Base-by-base conservation (phyloP, 192 early-diverging fungal genomes). In the Lobulomyces angularis region DNA sequence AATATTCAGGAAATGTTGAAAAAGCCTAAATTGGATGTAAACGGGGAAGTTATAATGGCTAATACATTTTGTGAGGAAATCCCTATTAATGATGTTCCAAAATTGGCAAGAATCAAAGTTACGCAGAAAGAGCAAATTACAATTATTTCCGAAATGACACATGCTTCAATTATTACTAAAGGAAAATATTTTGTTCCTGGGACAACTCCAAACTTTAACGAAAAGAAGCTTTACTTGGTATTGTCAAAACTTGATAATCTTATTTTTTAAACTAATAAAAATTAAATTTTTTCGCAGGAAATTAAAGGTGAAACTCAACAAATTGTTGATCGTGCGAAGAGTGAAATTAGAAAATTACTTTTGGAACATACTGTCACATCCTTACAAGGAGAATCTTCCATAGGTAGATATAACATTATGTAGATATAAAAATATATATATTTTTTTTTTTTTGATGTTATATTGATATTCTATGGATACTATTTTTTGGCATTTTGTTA, bases 11-110 rank as follows among this genome's bases (percentile, higher is more conserved):
- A 46, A 21, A 19, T 23, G 25, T 21, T 18, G 3, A 25, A 32
- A 45, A 17, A 33, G 33, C 32, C 20, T 8, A 18, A n/a, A 38
- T 26, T 3, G 27, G 35, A 14, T 22, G 38, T 11, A 32, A 18
- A 37, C 0, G 41, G 14, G 0, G 57, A 27, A 20, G 7, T 12
- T 33, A 50, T 18, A 12, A 28, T 12, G 21, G 66, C 45, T 41
- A 64, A 55, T 51, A 70, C 4, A 33, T 86, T 74, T 62, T 71
- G 78, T 3, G 54, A 66, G 43, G 92, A 98, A 62, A 81, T 98
- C 53, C 85, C 86, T 50, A 95, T 98, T 59, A 98, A 98, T 58
- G 92, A 98, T 61, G 96, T 84, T 51, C 90, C 90, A 25, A 80
- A 88, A 51, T 87, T 87, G 66, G 92, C 95, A 9, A 65, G 95